A percentile compares a stretch with the other conserved stretches of the same genome.
Conservation (phyloP, 371 early-diverging fungal genomes). For the Amoeboaphelidium protococcarum region DNA sequence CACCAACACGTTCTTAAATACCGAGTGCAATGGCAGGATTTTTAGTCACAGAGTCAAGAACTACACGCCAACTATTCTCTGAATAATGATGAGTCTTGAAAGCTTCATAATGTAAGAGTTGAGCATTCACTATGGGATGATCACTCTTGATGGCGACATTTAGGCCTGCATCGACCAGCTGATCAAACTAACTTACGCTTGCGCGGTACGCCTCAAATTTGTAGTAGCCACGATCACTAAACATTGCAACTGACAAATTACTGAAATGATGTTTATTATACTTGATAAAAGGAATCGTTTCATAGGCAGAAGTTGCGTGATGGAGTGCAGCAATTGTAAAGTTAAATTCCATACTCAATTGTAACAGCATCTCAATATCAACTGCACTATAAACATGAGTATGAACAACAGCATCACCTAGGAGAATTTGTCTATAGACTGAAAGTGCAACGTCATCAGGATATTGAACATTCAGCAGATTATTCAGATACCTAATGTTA, state of each 20-base stretch:
- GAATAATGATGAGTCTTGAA: conserved; percentile 45
- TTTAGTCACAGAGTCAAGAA: conserved; percentile 36
- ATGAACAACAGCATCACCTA: conserved; percentile 39
- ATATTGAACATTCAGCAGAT: conserved; percentile 8
- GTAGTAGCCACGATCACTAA: conserved; percentile 18
- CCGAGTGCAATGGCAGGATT: conserved; percentile 44
- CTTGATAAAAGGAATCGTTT: neutral
- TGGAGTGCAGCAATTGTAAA: conserved; percentile 49
- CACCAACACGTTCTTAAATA: conserved; percentile 37
- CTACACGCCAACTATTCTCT: conserved; percentile 31
- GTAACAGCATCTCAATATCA: conserved; percentile 42
- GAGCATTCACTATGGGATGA: conserved; percentile 46
- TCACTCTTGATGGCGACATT: conserved; percentile 52
- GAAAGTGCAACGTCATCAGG: conserved; percentile 34
- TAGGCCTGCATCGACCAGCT: conserved; percentile 36
- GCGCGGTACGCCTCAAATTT: conserved; percentile 47
- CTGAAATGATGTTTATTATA: neutral
- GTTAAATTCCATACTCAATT: conserved; percentile 39
- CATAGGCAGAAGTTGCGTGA: conserved; percentile 19
- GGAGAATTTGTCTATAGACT: conserved; percentile 28
- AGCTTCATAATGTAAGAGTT: conserved; percentile 34
- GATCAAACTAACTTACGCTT: conserved; percentile 30
- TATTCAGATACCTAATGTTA: conserved; percentile 2
- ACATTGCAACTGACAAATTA: neutral
- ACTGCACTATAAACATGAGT: conserved; percentile 37